Evolutionary conservation across 371 early-diverging fungal species (phyloP).

Genomic region (Zopfochytrium polystomum): DNA sequence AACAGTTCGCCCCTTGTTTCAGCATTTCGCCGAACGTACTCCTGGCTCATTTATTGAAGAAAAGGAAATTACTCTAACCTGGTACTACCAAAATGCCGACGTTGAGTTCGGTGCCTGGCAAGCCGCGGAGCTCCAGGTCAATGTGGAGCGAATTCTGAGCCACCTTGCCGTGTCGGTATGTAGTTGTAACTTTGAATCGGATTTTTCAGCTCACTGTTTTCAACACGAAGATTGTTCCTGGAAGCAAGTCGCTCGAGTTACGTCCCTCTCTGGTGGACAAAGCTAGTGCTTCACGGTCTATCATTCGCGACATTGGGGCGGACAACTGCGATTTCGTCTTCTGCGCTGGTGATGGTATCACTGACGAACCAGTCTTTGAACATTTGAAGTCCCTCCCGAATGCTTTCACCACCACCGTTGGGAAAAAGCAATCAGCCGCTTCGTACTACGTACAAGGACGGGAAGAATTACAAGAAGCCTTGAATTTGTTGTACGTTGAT

Average conservation of each 20-base stretch:
- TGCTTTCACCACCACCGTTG: slow-evolving; percentile 80
- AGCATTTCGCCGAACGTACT: slow-evolving; percentile 58
- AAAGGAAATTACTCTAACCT: slow-evolving; percentile 56
- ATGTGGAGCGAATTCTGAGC: slow-evolving; percentile 85
- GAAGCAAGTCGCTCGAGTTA: slow-evolving; percentile 92
- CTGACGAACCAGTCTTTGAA: slow-evolving; percentile 86
- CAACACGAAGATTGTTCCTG: slow-evolving; percentile 69
- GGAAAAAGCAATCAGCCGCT: slow-evolving; percentile 94
- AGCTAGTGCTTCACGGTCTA: slow-evolving; percentile 77
- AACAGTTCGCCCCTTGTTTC: slow-evolving; percentile 75
- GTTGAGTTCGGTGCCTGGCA: slow-evolving; percentile 78
- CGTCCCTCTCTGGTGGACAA: slow-evolving; percentile 91
- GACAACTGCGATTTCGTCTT: slow-evolving; percentile 68
- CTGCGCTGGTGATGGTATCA: slow-evolving; percentile 89
- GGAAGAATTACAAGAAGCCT: slow-evolving; percentile 41
- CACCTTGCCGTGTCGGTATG: slow-evolving; percentile 88
- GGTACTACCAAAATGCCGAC: slow-evolving; percentile 58
- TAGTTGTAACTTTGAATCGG: slow-evolving; percentile 5
- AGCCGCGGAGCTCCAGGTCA: slow-evolving; percentile 88
- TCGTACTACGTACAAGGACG: slow-evolving; percentile 71
- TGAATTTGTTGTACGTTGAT: too few relatives aligned
- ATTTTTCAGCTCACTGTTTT: not conserved
- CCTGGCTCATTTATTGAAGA: slow-evolving; percentile 59
- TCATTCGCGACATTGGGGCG: slow-evolving; percentile 67
- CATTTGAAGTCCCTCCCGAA: slow-evolving; percentile 53